These are phyloP conservation scores for Tephrocybe sp. DNA, from an alignment of 768 basidiomycete species.

Conservation along the genomic window DNA sequence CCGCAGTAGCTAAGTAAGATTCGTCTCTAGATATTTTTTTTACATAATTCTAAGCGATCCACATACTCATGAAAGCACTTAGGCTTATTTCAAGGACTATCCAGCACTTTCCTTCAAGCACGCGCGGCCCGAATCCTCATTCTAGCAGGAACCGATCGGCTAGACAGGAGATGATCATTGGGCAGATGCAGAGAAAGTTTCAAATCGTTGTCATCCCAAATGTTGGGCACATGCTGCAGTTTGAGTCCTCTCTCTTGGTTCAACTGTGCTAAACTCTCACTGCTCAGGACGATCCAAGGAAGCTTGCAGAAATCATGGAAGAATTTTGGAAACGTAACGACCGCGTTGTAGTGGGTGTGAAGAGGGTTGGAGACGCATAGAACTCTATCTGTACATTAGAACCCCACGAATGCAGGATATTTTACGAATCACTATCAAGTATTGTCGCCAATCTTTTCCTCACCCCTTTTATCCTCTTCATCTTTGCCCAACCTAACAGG, in stretches of 20 bases:
- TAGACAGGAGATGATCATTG: constrained; percentile 96
- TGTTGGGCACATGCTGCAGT: constrained; percentile 92
- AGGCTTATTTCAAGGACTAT: constrained; percentile 94
- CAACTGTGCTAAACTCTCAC: no score
- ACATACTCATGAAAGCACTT: not conserved
- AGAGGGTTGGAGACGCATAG: constrained; percentile 49
- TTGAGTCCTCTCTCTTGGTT: no score
- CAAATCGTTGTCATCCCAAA: constrained; percentile 86
- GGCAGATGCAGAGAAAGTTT: constrained; percentile 96
- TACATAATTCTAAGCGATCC: constrained; percentile 9
- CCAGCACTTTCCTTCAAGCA: constrained; percentile 72
- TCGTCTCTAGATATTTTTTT: not conserved
- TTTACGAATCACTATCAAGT: no score
- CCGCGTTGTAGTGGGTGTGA: constrained; percentile 58
- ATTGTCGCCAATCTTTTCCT: constrained; percentile 15
- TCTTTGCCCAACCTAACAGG: constrained; percentile 53
- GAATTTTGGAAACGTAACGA: constrained; percentile 95
- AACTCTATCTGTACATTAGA: constrained; percentile 5
- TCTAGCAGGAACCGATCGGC: constrained; percentile 88
- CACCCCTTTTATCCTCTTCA: constrained; percentile 36
- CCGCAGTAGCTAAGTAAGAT: constrained; percentile 89
- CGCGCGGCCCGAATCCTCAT: constrained; percentile 85
- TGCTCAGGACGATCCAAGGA: constrained; percentile 81
- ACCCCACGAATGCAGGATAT: no score
- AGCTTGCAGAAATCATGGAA: constrained; percentile 75